Conservation (phyloP, 2,329 filamentous ascomycete species). For the Calcarisporium arbuscula region DNA sequence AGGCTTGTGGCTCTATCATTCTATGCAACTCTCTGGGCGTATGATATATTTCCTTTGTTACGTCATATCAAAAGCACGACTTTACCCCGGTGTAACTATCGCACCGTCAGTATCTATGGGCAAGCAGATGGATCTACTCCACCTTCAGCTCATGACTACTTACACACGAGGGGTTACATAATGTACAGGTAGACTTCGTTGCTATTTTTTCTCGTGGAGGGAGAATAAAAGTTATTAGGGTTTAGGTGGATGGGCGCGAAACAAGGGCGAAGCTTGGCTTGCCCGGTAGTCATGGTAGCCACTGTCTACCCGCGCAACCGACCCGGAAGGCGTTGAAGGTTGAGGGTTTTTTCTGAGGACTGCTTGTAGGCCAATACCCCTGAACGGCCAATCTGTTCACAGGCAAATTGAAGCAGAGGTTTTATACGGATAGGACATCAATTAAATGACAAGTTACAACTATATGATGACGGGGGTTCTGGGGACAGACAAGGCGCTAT, state of each 20-base stretch:
- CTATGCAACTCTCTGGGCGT: no score
- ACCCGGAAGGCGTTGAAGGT: slow-evolving; percentile 34
- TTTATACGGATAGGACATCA: slow-evolving; percentile 26
- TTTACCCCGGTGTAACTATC: no score
- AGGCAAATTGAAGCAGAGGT: slow-evolving; percentile 28
- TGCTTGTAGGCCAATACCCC: slow-evolving; percentile 37
- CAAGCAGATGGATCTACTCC: slow-evolving; percentile 14
- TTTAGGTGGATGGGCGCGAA: slow-evolving; percentile 17
- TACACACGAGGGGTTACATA: slow-evolving; percentile 22
- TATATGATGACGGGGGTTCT: no score
- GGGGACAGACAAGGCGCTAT: no score
- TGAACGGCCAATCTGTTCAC: slow-evolving; percentile 24
- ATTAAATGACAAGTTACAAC: no score
- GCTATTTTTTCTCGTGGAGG: slow-evolving; percentile 30
- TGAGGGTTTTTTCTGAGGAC: slow-evolving; percentile 30
- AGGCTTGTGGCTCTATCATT: slow-evolving; percentile 16
- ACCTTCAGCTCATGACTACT: slow-evolving; percentile 20
- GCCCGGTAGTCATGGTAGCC: no score
- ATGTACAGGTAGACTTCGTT: slow-evolving; percentile 37
- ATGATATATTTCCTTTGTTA: slow-evolving; percentile 21
- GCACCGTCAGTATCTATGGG: neutral
- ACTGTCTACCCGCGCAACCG: no score
- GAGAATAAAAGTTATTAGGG: slow-evolving; percentile 28
- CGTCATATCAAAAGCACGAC: no score
- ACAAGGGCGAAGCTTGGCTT: no score